Evolutionary conservation across 345 rosid genomes (phyloP), one percentile per base, ranked within the genome.

Genomic region (sweet orange (Citrus sinensis)): DNA sequence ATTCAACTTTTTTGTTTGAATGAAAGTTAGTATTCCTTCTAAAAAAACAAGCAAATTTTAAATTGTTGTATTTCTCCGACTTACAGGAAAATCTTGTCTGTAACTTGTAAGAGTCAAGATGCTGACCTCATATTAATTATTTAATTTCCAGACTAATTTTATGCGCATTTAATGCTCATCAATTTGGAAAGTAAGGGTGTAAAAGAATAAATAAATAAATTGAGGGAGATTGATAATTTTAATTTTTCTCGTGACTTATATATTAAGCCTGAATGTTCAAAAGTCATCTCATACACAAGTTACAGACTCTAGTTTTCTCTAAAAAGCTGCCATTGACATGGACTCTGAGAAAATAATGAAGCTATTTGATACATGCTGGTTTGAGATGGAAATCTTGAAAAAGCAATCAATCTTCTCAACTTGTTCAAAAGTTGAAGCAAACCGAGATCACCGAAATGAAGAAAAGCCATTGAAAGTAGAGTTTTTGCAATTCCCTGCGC

Each of bases 291-390:
- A 76, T 22, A 69, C 39, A 39, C 76, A 72, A 65, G n/a, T 46
- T 6, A 7, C 42, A 54, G 49, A 35, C 19, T 75, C 20, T 19
- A 17, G 17, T 32, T 56, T 8, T 72, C 49, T 55, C 70, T 7
- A 24, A 32, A 51, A 4, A 58, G 84, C 81, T 56, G 80, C 84
- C 81, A 34, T 79, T 62, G 17, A 65, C 19, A 88, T 89, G 91
- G 86, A 80, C 30, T 82, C 83, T 0, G 68, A 75, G 55, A 81
- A 77, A 25, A 35, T 84, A 24, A 35, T 88, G 32, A 59, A 79
- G 70, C 88, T 92, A 56, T 82, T 84, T 30, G 85, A 89, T 83
- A 87, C 84, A 5, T 86, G 76, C 70, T 82, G 92, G 87, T 84
- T 88, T 71, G 83, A 84, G 87, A 79, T 49, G 82, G 83, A 87